Conservation (phyloP, 116 monocot species). For the Phalaenopsis hybrid region DNA sequence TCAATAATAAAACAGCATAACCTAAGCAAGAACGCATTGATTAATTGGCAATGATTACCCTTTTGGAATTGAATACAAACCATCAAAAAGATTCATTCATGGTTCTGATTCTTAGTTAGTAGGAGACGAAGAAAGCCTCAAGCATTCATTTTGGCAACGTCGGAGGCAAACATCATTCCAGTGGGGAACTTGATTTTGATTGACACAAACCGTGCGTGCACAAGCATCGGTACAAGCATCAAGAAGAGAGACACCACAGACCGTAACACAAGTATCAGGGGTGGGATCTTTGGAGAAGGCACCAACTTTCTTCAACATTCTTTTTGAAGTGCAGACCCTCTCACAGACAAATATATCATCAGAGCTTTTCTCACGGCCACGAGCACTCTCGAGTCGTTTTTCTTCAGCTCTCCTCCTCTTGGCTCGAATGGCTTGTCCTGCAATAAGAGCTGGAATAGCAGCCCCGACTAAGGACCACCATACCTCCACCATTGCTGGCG, state of each 20-base stretch:
- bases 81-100: background rate
- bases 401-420: constrained; percentile 65
- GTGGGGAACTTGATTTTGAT: constrained; percentile 94
- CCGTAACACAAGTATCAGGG: constrained; percentile 87
- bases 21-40: background rate
- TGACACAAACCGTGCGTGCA: constrained; percentile 85
- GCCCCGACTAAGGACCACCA: constrained; percentile 87
- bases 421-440: constrained; percentile 61
- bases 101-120: constrained; percentile 1
- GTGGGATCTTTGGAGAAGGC: constrained; percentile 94
- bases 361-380: constrained; percentile 79
- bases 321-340: constrained; percentile 92
- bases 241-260: constrained; percentile 90
- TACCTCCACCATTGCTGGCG: constrained; percentile 44
- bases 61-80: background rate
- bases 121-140: constrained; percentile 65
- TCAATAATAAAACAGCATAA: background rate
- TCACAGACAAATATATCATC: constrained; percentile 94
- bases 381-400: constrained; percentile 50
- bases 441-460: constrained; percentile 68
- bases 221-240: constrained; percentile 98
- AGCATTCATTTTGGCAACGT: constrained; percentile 87
- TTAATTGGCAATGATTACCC: background rate
- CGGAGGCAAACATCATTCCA: constrained; percentile 97
- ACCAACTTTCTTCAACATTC: constrained; percentile 97